Evolutionary conservation across 495 filamentous ascomycete species (phyloP).

Genomic region (Penicillium bialowiezense): DNA sequence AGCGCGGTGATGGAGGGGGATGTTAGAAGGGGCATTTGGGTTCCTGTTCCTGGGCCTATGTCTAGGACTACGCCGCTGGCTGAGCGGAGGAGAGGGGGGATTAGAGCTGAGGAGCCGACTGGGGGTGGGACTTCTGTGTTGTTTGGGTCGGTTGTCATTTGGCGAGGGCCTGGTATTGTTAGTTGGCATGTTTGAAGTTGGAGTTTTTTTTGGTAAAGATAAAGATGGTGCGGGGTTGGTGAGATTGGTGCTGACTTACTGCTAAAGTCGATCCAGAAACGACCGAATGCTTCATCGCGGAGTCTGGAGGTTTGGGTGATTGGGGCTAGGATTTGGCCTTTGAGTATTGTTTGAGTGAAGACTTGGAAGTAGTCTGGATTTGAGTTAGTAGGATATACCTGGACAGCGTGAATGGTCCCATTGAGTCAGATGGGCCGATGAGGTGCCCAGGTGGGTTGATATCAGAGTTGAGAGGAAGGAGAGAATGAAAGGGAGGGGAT

Average conservation of each 20-base stretch:
- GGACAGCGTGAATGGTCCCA: too few relatives aligned
- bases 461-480: too few relatives aligned
- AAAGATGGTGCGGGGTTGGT: too few relatives aligned
- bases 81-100: constrained; percentile 36
- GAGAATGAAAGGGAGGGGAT: too few relatives aligned
- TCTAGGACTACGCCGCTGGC: constrained; percentile 43
- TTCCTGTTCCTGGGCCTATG: constrained; percentile 50
- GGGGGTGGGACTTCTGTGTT: constrained; percentile 5
- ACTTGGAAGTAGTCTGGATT: constrained; percentile 33
- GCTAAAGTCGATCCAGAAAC: constrained; percentile 43
- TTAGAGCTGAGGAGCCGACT: constrained; percentile 31
- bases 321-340: constrained; percentile 39
- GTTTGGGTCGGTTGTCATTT: constrained; percentile 7
- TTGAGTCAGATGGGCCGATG: too few relatives aligned
- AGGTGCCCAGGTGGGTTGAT: too few relatives aligned
- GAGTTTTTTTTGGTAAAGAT: too few relatives aligned
- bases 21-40: constrained; percentile 43
- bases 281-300: constrained; percentile 43
- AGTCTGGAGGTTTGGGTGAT: constrained; percentile 28
- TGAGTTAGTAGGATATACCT: not conserved
- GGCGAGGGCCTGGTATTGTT: constrained; percentile 8
- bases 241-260: constrained; percentile 17
- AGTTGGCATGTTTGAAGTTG: too few relatives aligned
- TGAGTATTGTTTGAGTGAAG: constrained; percentile 32
- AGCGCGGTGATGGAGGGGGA: constrained; percentile 50